Evolutionary conservation across 768 basidiomycete species (phyloP).

Genomic region (Russula vinacea): DNA sequence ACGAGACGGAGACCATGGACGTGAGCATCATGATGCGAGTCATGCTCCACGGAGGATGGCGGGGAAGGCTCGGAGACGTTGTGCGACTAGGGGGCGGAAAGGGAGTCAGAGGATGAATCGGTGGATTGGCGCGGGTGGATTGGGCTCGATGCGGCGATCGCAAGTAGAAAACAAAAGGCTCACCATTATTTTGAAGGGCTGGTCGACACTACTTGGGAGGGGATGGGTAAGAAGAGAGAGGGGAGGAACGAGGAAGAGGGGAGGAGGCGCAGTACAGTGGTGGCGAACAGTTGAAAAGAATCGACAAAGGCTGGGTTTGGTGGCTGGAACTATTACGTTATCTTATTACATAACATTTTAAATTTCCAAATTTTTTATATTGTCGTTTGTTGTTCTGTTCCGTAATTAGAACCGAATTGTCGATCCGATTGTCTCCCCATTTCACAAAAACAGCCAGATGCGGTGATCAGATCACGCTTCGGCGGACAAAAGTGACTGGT

Average conservation of each 20-base stretch:
- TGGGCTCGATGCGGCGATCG: neutral
- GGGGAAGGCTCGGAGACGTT: neutral
- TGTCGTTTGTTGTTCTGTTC: neutral
- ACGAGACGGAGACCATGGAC: conserved; percentile 46
- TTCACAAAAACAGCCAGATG: neutral
- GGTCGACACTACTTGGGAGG: neutral
- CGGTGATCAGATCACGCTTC: neutral
- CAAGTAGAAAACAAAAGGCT: too few relatives aligned
- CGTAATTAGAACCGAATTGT: neutral
- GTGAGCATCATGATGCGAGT: conserved; percentile 36
- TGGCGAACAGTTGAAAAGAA: neutral
- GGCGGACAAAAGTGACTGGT: neutral
- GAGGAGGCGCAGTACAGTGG: neutral
- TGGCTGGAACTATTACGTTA: too few relatives aligned
- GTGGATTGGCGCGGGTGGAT: neutral
- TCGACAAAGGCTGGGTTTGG: neutral
- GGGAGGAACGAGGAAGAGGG: neutral
- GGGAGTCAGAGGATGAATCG: neutral
- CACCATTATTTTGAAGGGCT: neutral
- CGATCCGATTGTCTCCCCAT: neutral
- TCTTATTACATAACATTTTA: neutral
- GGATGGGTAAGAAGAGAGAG: neutral
- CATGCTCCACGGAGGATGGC: conserved; percentile 26
- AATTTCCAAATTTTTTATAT: neutral
- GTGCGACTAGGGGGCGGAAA: conserved; percentile 3